Conservation (phyloP, 306 rosid species). For the Cotoneaster glaucophyllus region DNA sequence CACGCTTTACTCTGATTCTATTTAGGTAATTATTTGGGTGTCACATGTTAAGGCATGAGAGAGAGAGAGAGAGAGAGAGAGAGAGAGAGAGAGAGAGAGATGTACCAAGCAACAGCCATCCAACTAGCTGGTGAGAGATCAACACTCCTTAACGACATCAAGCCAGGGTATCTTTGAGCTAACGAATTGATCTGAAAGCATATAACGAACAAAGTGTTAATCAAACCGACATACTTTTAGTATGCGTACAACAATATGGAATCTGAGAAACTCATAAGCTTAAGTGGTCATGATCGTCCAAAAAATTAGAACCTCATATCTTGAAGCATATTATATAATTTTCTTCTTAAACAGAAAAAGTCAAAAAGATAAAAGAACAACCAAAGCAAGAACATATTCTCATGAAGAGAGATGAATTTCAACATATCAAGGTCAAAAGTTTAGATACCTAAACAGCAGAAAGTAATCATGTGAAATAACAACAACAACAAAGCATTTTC, state of each 20-base stretch:
- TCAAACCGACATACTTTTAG: constrained; percentile 13
- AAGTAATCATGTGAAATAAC: constrained; percentile 1
- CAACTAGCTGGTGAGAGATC: constrained; percentile 99
- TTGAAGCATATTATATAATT: neutral
- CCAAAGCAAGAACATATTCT: constrained; percentile 36
- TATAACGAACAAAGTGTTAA: constrained; percentile 4
- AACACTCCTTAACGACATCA: constrained; percentile 85
- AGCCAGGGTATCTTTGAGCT: constrained; percentile 76
- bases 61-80: neutral
- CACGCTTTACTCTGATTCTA: neutral
- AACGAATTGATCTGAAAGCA: constrained; percentile 60
- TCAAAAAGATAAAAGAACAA: constrained; percentile 15
- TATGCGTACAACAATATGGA: neutral
- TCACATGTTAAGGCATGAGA: neutral
- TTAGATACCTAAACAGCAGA: constrained; percentile 22
- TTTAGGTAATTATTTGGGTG: neutral
- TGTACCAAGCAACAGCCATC: constrained; percentile 94
- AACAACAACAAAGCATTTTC: too few species aligned
- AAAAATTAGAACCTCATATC: constrained; percentile 14
- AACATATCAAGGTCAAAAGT: constrained; percentile 34
- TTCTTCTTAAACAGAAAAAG: constrained; percentile 10
- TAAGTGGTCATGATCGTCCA: constrained; percentile 7
- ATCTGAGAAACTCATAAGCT: neutral
- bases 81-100: constrained; percentile 12
- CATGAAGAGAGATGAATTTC: constrained; percentile 10